Conservation (phyloP, 129 eudicot species). For the Pulicaria dysenterica region DNA sequence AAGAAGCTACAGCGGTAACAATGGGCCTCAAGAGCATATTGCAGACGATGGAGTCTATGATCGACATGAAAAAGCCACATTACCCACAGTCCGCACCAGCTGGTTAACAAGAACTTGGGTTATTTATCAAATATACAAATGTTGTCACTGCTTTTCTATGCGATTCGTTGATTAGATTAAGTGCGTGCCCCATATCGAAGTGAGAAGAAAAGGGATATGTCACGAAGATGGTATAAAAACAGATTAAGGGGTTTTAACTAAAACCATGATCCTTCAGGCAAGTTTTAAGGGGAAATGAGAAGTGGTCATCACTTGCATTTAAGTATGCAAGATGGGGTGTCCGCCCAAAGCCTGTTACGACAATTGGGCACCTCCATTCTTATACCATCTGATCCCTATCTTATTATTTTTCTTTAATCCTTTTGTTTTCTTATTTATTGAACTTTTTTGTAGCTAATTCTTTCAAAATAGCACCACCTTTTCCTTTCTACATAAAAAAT, state of each 20-base stretch:
- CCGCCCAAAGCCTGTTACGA: conserved; percentile 62
- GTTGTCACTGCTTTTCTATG: too few relatives aligned
- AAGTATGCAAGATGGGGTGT: conserved; percentile 57
- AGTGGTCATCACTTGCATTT: conserved; percentile 57
- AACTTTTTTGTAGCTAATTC: too few relatives aligned
- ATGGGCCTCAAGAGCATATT: too few relatives aligned
- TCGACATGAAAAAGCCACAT: too few relatives aligned
- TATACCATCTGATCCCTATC: conserved; percentile 55
- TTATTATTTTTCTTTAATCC: neutral
- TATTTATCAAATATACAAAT: too few relatives aligned
- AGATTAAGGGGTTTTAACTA: neutral
- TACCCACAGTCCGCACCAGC: too few relatives aligned
- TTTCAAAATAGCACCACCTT: too few relatives aligned
- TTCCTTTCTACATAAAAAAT: neutral
- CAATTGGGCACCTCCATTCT: conserved; percentile 44
- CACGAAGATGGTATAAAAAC: neutral
- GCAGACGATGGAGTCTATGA: too few relatives aligned
- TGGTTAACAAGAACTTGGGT: too few relatives aligned
- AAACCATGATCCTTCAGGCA: conserved; percentile 66
- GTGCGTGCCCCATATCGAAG: conserved; percentile 29
- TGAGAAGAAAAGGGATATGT: neutral
- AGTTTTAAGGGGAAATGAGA: conserved; percentile 54
- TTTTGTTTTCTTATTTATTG: neutral
- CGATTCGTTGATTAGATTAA: neutral
- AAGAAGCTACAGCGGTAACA: too few relatives aligned